These are phyloP conservation scores for Xylariaceae sp. DNA, from an alignment of 2,329 filamentous ascomycete species.

Conservation along the genomic window DNA sequence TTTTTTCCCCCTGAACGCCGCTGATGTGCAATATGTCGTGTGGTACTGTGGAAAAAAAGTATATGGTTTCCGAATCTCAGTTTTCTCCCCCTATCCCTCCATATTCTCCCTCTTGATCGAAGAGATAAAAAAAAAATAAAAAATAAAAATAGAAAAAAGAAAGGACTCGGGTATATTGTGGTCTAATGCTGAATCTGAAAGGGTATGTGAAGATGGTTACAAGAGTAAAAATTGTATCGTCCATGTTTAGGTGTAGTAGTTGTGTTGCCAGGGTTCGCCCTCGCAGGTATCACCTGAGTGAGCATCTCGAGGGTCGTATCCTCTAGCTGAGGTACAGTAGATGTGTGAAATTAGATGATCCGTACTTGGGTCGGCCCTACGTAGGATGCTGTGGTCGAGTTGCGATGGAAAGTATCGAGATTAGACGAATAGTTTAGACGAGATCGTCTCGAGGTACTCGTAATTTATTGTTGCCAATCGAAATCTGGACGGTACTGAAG, in stretches of 20 bases:
- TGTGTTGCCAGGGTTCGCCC: neutral
- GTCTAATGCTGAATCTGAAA: neutral
- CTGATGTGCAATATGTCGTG: conserved; percentile 16
- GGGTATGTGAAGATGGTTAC: neutral
- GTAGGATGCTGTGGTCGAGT: neutral
- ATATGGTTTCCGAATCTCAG: neutral
- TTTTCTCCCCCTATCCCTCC: neutral
- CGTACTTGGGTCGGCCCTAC: neutral
- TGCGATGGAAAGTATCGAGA: neutral
- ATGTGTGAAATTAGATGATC: neutral
- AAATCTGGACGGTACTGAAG: neutral
- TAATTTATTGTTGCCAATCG: neutral
- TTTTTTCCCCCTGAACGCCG: conserved; percentile 18
- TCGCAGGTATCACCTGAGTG: neutral
- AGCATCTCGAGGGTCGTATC: neutral
- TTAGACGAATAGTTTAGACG: neutral
- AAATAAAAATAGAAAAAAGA: too few relatives aligned
- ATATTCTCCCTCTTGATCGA: too few relatives aligned
- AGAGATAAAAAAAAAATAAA: too few relatives aligned
- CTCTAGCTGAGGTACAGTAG: neutral
- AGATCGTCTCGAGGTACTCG: neutral
- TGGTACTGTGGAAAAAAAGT: conserved; percentile 1
- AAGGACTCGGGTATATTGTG: conserved; percentile 4
- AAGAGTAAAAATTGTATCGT: neutral
- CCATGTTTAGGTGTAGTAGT: neutral